Evolutionary conservation across 1,139 yeast genomes (phyloP).

Genomic region (Candida glucosophila): DNA sequence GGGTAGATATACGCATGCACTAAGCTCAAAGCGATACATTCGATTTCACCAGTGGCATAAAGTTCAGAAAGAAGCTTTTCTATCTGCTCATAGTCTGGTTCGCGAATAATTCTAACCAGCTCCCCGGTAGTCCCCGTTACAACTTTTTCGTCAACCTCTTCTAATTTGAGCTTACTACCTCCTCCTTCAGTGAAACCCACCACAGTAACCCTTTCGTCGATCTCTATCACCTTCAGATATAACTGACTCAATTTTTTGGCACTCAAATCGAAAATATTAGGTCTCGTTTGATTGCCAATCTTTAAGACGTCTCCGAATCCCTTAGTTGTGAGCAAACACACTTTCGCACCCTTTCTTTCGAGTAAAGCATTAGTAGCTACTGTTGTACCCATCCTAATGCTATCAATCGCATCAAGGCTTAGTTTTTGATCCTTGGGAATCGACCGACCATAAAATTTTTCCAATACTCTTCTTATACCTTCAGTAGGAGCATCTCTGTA

Average conservation of each 20-base stretch:
- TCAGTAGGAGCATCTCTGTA: constrained; percentile 10
- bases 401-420: constrained; percentile 2
- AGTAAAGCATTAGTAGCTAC: constrained; percentile 48
- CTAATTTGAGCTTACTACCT: constrained; percentile 1
- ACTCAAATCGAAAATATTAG: constrained; percentile 13
- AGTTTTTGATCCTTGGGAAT: constrained; percentile 5
- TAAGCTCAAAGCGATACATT: constrained; percentile 7
- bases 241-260: constrained; percentile 13
- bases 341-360: constrained; percentile 34
- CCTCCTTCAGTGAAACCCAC: constrained; percentile 20
- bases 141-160: constrained; percentile 1
- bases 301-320: constrained; percentile 29
- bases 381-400: constrained; percentile 64
- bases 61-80: constrained; percentile 4
- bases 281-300: constrained; percentile 18
- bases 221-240: constrained; percentile 9
- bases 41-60: constrained; percentile 5
- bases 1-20: constrained; percentile 9
- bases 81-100: constrained; percentile 4
- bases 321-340: constrained; percentile 31
- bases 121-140: constrained; percentile 8
- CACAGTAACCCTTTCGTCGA: constrained; percentile 10
- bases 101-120: constrained; percentile 5
- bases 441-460: constrained; percentile 2
- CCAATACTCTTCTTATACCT: constrained; percentile 10